Evolutionary conservation across 257 asterid species (phyloP).

Genomic region (Gardenia jasminoides): DNA sequence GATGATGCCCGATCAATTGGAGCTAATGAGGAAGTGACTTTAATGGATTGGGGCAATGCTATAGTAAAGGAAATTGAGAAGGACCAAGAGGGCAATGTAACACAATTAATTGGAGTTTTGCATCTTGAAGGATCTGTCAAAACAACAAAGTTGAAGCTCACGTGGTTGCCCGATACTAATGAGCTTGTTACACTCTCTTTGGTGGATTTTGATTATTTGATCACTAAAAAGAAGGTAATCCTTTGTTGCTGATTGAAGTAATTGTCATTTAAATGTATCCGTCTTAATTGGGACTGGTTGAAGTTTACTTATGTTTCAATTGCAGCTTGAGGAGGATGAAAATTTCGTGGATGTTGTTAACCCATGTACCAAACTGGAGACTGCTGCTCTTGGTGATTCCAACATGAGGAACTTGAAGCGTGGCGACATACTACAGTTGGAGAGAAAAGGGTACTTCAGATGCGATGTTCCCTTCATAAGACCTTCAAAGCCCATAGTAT

Average conservation of each 20-base stretch:
- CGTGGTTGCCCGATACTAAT: constrained; percentile 73
- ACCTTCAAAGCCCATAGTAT: constrained; percentile 61
- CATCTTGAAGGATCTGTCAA: constrained; percentile 89
- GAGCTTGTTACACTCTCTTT: constrained; percentile 69
- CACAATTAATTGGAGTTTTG: constrained; percentile 69
- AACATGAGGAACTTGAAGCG: constrained; percentile 81
- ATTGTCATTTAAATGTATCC: background rate
- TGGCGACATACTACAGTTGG: constrained; percentile 83
- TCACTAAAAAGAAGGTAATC: constrained; percentile 90
- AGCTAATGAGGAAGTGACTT: constrained; percentile 73
- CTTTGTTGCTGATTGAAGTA: background rate
- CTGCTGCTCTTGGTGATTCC: constrained; percentile 74
- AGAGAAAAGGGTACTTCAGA: constrained; percentile 87
- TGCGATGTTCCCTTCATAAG: constrained; percentile 76
- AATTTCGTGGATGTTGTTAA: constrained; percentile 71
- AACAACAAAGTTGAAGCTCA: constrained; percentile 91
- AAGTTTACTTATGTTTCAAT: constrained; percentile 9
- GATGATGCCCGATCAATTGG: constrained; percentile 83
- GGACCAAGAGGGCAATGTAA: constrained; percentile 64
- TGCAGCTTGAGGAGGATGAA: constrained; percentile 92
- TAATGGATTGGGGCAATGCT: constrained; percentile 97
- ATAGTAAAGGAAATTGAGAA: constrained; percentile 72
- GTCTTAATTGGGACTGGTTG: background rate
- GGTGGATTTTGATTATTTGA: constrained; percentile 79
- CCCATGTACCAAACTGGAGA: constrained; percentile 69